Base-by-base conservation (phyloP, 78 protist genomes). In the Blattamonas nauphoetae region DNA sequence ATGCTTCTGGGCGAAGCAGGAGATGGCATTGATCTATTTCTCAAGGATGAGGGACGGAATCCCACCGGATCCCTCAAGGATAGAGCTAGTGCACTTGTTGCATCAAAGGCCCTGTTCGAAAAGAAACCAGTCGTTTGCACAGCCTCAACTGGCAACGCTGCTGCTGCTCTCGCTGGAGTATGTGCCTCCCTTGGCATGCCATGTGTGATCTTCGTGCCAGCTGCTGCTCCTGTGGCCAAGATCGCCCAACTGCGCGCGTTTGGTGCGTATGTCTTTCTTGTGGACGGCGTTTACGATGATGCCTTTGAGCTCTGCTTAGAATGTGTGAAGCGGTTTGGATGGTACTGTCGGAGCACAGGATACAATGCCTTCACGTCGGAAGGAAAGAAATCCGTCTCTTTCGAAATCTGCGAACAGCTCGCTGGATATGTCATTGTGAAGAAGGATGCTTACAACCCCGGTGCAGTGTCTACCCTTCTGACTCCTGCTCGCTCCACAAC, bases 131-230 rank as follows among this genome's bases (percentile, higher is more conserved):
- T 85, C 36, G 45, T 90, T 44, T 80, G 89, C 45, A 87, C 92
- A 1, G 92, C 92, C n/a, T 80, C 89, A 1, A 90, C 92, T 1
- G 92, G 92, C 34, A 89, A 89, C 44, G 91, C 91, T 71, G 91
- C 87, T 0, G 91, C 91, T 43, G 91, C 91, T 42, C 85, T 89
- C 0, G 4, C 88, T 21, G 89, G 88, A 1, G 2, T 85, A 32
- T 45, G 55, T 42, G 91, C 91, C 42, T 79, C 85, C 33, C 6
- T 85, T 34, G 3, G 11, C 34, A 1, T 86, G 11, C 45, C 4
- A 5, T 1, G 85, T 1, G 1, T 42, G 3, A 87, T 90, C 43
- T 87, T 87, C 43, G 92, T 84, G n/a, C 92, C 92, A 0, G 6
- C 1, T 0, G 35, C 88, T 42, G 89, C 89, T 41, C 92, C 92